A percentile compares a stretch with the other conserved stretches of the same genome.
Conservation (phyloP, 352 stramenopile species). For the Phytophthora pluvialis region DNA sequence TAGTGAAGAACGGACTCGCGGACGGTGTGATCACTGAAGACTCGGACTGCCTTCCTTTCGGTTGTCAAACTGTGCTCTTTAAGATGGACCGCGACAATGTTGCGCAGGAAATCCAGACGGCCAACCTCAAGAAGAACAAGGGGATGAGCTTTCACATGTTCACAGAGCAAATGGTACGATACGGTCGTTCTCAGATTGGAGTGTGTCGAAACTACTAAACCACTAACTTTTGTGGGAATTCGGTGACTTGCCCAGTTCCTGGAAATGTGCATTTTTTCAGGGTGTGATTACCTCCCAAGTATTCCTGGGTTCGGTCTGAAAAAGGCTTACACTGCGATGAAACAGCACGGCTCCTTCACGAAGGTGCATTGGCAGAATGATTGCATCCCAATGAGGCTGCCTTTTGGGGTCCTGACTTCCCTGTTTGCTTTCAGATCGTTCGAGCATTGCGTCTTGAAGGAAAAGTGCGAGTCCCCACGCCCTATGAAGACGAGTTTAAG, state of each 20-base stretch:
- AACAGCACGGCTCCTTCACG: conserved; percentile 68
- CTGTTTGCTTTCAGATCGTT: conserved; percentile 49
- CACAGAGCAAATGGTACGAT: conserved; percentile 81
- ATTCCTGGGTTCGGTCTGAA: conserved; percentile 87
- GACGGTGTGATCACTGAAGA: conserved; percentile 97
- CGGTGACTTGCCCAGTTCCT: conserved; percentile 59
- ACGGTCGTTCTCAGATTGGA: background rate
- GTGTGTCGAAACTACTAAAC: background rate
- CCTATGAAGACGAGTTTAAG: conserved; percentile 72
- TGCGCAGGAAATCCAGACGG: conserved; percentile 85
- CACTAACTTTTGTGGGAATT: background rate
- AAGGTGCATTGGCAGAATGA: conserved; percentile 48
- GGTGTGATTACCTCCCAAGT: conserved; percentile 89
- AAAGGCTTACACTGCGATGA: conserved; percentile 73
- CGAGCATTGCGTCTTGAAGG: conserved; percentile 66
- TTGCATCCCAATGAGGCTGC: conserved; percentile 2
- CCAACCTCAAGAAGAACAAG: conserved; percentile 79
- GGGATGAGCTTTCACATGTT: conserved; percentile 81
- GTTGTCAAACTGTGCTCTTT: conserved; percentile 93
- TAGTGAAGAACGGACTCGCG: conserved; percentile 80
- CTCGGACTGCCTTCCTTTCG: conserved; percentile 94
- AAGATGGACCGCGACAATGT: conserved; percentile 93
- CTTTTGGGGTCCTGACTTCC: background rate
- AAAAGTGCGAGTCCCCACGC: conserved; percentile 55
- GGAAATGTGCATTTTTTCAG: conserved; percentile 93